Percentiles rank a stretch among this genome's conserved stretches.
These are phyloP conservation scores for Fusarium zealandicum DNA, from an alignment of 2,329 filamentous ascomycete genomes.

Conservation along the genomic window DNA sequence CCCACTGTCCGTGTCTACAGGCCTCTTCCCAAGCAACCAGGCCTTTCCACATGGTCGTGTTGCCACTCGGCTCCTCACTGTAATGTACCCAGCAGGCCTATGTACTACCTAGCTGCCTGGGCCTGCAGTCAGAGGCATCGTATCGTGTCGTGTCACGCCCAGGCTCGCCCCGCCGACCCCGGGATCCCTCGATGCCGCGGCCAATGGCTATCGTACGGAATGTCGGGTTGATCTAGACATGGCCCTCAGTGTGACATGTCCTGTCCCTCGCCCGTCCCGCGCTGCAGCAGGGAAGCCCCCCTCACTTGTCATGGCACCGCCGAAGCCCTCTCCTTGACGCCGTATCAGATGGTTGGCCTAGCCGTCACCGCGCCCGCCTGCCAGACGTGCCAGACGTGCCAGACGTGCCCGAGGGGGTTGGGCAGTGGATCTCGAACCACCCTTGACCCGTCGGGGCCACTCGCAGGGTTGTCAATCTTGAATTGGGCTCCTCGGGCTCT, in stretches of 20 bases:
- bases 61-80: slow-evolving; percentile 18
- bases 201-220: slow-evolving; percentile 23
- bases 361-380: slow-evolving; percentile 9
- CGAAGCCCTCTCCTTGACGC: not conserved
- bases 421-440: slow-evolving; percentile 40
- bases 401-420: slow-evolving; percentile 34
- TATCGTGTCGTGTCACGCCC: not conserved
- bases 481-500: slow-evolving; percentile 39
- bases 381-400: not conserved
- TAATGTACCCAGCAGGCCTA: too few species aligned
- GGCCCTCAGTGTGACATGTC: not conserved
- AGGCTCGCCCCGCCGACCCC: slow-evolving; percentile 14
- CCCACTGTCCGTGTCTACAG: slow-evolving; percentile 16
- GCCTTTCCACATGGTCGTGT: slow-evolving; percentile 31
- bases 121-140: not conserved
- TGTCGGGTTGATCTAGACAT: slow-evolving; percentile 14
- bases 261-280: slow-evolving; percentile 17
- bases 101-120: too few species aligned
- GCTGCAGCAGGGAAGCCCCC: slow-evolving; percentile 9
- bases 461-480: slow-evolving; percentile 31
- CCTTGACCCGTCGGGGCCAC: slow-evolving; percentile 20
- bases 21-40: slow-evolving; percentile 30
- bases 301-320: slow-evolving; percentile 26
- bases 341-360: slow-evolving; percentile 27
- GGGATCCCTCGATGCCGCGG: not conserved